Conservation (phyloP, 257 asterid species). For the Lycium barbarum region DNA sequence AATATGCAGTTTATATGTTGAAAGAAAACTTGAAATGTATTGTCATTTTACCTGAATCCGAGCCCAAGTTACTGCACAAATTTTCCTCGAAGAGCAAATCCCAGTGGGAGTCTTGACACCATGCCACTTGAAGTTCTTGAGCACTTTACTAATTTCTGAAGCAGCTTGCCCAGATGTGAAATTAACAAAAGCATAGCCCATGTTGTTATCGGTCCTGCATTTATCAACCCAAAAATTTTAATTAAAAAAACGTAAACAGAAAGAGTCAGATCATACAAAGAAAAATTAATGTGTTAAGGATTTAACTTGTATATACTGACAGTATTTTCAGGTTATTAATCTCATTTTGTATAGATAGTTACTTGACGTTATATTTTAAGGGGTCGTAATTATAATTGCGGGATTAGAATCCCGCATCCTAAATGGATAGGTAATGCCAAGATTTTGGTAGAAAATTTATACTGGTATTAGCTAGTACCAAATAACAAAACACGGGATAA, state of each 20-base stretch:
- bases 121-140: slow-evolving; percentile 46
- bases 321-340: neutral
- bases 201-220: slow-evolving; percentile 38
- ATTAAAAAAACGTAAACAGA: neutral
- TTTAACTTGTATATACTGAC: neutral
- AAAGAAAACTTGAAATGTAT: neutral
- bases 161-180: slow-evolving; percentile 49
- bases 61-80: slow-evolving; percentile 54
- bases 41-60: slow-evolving; percentile 50
- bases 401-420: neutral
- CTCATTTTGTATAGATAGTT: too few species aligned
- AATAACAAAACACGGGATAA: neutral
- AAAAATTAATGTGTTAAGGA: neutral
- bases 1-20: neutral
- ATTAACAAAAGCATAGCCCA: slow-evolving; percentile 69
- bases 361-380: neutral
- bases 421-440: too few species aligned
- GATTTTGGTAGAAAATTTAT: too few species aligned
- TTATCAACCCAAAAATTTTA: neutral
- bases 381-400: neutral
- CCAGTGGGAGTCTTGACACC: neutral
- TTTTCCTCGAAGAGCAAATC: slow-evolving; percentile 34
- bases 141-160: slow-evolving; percentile 13
- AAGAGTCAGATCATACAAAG: neutral
- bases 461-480: too few species aligned